These are phyloP conservation scores for Metschnikowia henanensis DNA, from an alignment of 805 yeast species.

Conservation along the genomic window DNA sequence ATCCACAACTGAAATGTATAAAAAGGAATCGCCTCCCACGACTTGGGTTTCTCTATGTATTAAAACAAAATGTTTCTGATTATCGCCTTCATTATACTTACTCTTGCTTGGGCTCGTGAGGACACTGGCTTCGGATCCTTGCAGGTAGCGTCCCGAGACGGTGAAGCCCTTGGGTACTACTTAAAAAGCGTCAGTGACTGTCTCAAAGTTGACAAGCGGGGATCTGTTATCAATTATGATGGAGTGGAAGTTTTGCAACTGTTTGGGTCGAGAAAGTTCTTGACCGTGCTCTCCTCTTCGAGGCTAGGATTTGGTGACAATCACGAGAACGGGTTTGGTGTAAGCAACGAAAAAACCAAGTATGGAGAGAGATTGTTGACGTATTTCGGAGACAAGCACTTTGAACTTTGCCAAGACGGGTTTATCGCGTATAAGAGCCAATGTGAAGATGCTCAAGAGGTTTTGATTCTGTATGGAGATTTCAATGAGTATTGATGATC, in stretches of 20 bases:
- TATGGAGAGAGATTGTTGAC: not conserved
- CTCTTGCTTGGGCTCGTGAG: not conserved
- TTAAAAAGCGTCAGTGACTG: not conserved
- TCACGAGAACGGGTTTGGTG: not conserved
- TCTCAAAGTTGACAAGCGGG: not conserved
- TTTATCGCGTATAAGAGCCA: not conserved
- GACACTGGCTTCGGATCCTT: constrained; percentile 4
- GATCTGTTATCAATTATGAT: constrained; percentile 2
- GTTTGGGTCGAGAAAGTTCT: constrained; percentile 2
- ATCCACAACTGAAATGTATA: too few species aligned
- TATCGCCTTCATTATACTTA: not conserved
- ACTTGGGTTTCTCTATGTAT: too few species aligned
- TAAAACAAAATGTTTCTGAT: too few species aligned
- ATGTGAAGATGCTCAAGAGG: not conserved
- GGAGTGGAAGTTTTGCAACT: not conserved
- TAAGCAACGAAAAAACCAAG: not conserved
- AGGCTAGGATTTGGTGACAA: not conserved
- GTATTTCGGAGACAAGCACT: not conserved
- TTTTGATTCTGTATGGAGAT: constrained; percentile 1
- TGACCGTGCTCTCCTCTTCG: not conserved
- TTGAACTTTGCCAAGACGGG: not conserved
- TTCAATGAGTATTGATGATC: constrained; percentile 2
- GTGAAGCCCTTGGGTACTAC: too few species aligned
- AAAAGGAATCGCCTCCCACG: too few species aligned
- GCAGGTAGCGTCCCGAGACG: not conserved